A percentile compares a stretch with the other conserved stretches of the same genome.
Evolutionary conservation across 2,329 filamentous ascomycete genomes (phyloP).

Genomic region (Amylocarpus encephaloides): DNA sequence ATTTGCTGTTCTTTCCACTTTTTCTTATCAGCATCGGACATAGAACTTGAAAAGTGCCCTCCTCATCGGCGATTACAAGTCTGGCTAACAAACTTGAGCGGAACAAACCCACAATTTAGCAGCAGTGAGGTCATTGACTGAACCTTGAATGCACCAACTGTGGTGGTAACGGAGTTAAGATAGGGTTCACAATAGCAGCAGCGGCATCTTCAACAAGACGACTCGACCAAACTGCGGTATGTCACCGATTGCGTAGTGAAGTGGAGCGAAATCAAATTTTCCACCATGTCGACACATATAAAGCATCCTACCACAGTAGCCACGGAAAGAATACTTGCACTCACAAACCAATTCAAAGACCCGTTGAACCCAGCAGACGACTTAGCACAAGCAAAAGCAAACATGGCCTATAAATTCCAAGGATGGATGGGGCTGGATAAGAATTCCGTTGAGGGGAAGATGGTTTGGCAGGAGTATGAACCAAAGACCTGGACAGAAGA

Average conservation of each 20-base stretch:
- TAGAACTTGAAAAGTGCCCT: too few relatives aligned
- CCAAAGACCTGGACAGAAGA: conserved; percentile 45
- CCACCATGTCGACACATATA: conserved; percentile 15
- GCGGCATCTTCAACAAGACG: not conserved
- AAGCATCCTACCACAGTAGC: conserved; percentile 17
- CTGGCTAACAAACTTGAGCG: too few relatives aligned
- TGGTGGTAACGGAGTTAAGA: too few relatives aligned
- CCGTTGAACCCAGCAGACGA: conserved; percentile 18
- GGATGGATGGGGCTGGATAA: conserved; percentile 35
- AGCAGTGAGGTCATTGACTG: too few relatives aligned
- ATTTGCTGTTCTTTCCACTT: too few relatives aligned
- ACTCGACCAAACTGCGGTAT: not conserved
- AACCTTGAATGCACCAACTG: too few relatives aligned
- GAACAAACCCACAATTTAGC: too few relatives aligned
- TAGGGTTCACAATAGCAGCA: not conserved
- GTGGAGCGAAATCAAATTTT: conserved; percentile 4
- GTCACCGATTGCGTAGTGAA: conserved; percentile 13
- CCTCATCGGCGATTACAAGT: too few relatives aligned
- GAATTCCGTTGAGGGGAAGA: conserved; percentile 30
- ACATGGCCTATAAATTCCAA: conserved; percentile 32
- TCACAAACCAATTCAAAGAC: conserved; percentile 24
- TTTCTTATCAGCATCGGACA: too few relatives aligned
- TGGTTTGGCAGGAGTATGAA: conserved; percentile 36
- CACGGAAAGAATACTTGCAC: conserved; percentile 20
- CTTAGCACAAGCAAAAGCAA: conserved; percentile 17